Percentiles rank a stretch among this genome's conserved stretches.
These are phyloP conservation scores for Candida yuanshanica DNA, from an alignment of 805 yeast species.

Conservation along the genomic window DNA sequence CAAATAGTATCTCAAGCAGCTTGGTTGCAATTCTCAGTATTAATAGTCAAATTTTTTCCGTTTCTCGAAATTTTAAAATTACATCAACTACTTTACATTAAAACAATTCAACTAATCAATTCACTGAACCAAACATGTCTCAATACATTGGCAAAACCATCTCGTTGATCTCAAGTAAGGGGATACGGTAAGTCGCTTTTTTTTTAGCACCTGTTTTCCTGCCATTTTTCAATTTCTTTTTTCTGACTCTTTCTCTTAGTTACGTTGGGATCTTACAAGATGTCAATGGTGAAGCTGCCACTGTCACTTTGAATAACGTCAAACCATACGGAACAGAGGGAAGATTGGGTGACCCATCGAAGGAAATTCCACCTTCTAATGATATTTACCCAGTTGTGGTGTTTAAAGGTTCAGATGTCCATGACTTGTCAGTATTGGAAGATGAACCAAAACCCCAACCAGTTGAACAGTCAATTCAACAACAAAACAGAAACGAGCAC, in stretches of 20 bases:
- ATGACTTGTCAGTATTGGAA: constrained; percentile 81
- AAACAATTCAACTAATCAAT: too few species aligned
- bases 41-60: too few species aligned
- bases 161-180: constrained; percentile 70
- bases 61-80: too few species aligned
- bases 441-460: constrained; percentile 20
- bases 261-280: constrained; percentile 86
- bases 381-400: constrained; percentile 69
- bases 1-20: neutral
- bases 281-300: constrained; percentile 85
- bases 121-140: constrained; percentile 57
- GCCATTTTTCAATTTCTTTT: constrained; percentile 13
- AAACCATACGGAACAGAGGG: constrained; percentile 91
- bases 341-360: constrained; percentile 60
- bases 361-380: constrained; percentile 68
- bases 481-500: neutral
- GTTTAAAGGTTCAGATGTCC: constrained; percentile 88
- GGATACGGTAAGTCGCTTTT: constrained; percentile 44
- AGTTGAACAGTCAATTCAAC: constrained; percentile 5
- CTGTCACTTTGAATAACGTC: constrained; percentile 77
- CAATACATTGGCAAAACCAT: constrained; percentile 90
- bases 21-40: too few species aligned
- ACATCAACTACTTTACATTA: too few species aligned
- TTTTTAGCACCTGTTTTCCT: constrained; percentile 25
- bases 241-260: constrained; percentile 31